A percentile compares a stretch with the other conserved stretches of the same genome.
Evolutionary conservation across 148 eudicot genomes (phyloP).

Genomic region (Limonium bicolor): DNA sequence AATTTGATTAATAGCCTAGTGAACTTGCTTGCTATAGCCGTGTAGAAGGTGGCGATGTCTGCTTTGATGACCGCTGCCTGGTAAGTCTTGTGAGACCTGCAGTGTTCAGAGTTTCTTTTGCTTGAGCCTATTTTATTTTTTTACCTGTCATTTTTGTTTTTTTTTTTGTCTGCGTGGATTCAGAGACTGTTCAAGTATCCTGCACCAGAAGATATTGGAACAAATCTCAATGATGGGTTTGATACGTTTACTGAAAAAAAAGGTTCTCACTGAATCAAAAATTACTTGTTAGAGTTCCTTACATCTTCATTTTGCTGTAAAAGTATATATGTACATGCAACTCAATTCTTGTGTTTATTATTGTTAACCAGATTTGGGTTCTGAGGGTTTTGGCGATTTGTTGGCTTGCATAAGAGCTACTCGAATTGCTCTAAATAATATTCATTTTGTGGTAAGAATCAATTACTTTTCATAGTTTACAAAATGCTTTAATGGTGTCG

Average conservation of each 20-base stretch:
- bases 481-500: too few relatives aligned
- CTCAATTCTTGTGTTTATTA: background rate
- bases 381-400: constrained; percentile 87
- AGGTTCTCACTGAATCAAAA: constrained; percentile 22
- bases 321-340: background rate
- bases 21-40: constrained; percentile 97
- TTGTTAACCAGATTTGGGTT: constrained; percentile 64
- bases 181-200: constrained; percentile 97
- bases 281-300: background rate
- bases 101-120: background rate
- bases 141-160: constrained; percentile 11
- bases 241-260: constrained; percentile 75
- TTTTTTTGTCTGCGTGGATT: background rate
- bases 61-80: constrained; percentile 82
- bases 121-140: background rate
- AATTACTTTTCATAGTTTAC: background rate
- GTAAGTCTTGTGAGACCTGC: constrained; percentile 31
- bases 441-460: constrained; percentile 88
- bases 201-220: constrained; percentile 86
- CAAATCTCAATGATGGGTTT: constrained; percentile 88
- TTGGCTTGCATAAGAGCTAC: constrained; percentile 73
- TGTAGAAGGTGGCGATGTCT: constrained; percentile 82
- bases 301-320: background rate
- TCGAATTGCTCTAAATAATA: constrained; percentile 69
- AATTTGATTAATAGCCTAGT: constrained; percentile 57